These are phyloP conservation scores for Aspergillus bertholletiae DNA, from an alignment of 495 filamentous ascomycete species.

Conservation along the genomic window DNA sequence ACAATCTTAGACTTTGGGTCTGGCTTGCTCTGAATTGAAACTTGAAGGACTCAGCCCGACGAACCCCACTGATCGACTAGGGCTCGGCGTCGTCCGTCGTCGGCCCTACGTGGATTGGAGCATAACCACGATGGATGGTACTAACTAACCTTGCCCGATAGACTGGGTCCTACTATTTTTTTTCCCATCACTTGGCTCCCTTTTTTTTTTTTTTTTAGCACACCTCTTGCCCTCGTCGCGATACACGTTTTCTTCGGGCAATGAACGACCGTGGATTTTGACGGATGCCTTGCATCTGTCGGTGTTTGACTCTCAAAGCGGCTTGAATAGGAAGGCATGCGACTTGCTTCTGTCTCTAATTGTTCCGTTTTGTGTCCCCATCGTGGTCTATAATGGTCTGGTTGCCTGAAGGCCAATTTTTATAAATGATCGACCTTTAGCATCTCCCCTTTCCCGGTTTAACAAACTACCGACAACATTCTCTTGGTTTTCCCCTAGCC, in stretches of 20 bases:
- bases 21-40: not conserved
- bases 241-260: conserved; percentile 5
- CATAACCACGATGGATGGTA: conserved; percentile 6
- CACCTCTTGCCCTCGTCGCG: conserved; percentile 1
- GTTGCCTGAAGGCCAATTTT: conserved; percentile 4
- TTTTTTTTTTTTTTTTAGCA: conserved; percentile 6
- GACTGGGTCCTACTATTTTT: conserved; percentile 1
- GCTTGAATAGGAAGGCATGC: not conserved
- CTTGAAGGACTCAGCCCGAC: conserved; percentile 9
- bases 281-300: conserved; percentile 7
- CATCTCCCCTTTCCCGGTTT: not conserved
- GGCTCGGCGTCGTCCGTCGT: conserved; percentile 7
- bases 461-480: not conserved
- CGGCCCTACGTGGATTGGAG: conserved; percentile 8
- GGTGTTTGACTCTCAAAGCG: not conserved
- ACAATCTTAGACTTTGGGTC: not conserved
- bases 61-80: conserved; percentile 16
- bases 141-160: conserved; percentile 8
- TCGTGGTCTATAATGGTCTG: not conserved
- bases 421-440: conserved; percentile 1
- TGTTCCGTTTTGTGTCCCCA: not conserved
- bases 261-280: not conserved
- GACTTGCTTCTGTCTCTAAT: not conserved
- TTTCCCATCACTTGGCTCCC: not conserved
- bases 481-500: not conserved